A percentile compares a stretch with the other conserved stretches of the same genome.
These are phyloP conservation scores for Melaleuca alternifolia DNA, from an alignment of 345 rosid genomes.

Conservation along the genomic window DNA sequence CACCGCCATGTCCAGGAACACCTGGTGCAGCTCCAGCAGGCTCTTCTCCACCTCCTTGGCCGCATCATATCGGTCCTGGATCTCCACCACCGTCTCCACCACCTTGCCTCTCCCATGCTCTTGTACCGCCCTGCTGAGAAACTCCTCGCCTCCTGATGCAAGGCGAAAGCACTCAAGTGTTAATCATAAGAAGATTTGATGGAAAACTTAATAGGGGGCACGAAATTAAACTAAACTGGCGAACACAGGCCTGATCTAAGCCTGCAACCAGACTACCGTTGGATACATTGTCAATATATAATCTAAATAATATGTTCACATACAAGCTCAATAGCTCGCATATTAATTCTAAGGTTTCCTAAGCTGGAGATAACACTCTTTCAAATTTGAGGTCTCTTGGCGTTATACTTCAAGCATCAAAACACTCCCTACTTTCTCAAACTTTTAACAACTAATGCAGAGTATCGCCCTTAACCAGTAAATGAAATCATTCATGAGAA, in stretches of 20 bases:
- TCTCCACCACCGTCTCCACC: slow-evolving; percentile 84
- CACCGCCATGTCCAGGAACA: slow-evolving; percentile 91
- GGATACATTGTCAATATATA: no score
- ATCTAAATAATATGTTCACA: no score
- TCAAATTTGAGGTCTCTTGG: no score
- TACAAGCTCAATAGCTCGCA: no score
- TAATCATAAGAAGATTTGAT: neutral
- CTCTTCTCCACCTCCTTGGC: slow-evolving; percentile 95
- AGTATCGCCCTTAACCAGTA: neutral
- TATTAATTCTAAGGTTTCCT: no score
- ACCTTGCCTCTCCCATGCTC: slow-evolving; percentile 95
- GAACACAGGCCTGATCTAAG: neutral
- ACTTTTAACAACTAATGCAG: no score
- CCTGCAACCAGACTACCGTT: neutral
- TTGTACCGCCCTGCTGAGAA: slow-evolving; percentile 56
- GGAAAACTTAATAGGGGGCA: neutral
- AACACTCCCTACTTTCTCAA: no score
- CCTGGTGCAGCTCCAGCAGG: slow-evolving; percentile 84
- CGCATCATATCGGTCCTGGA: slow-evolving; percentile 80
- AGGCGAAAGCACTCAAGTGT: neutral
- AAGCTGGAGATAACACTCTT: no score
- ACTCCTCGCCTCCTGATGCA: slow-evolving; percentile 56
- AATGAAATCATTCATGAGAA: neutral
- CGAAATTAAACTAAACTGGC: neutral
- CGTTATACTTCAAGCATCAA: no score